These are phyloP conservation scores for Lodderomyces theae DNA, from an alignment of 1,139 yeast species.

Conservation along the genomic window DNA sequence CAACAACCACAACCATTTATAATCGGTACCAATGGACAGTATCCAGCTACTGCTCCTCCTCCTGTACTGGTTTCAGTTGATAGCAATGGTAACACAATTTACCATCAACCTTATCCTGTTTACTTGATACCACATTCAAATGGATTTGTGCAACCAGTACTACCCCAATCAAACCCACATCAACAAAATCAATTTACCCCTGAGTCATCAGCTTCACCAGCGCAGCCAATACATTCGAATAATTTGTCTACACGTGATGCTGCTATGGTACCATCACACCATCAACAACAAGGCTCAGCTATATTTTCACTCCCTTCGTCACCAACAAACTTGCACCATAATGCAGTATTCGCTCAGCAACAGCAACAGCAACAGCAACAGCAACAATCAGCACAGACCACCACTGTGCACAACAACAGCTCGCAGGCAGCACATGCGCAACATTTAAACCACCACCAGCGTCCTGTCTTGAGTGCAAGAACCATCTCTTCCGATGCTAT, in stretches of 20 bases:
- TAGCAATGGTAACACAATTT: conserved; percentile 34
- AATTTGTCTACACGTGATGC: neutral
- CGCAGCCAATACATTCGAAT: conserved; percentile 8
- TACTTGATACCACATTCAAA: conserved; percentile 30
- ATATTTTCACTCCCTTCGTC: conserved; percentile 27
- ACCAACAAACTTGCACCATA: conserved; percentile 20
- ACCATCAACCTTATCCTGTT: conserved; percentile 36
- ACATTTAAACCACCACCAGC: neutral
- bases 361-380: too few relatives aligned
- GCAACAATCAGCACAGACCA: neutral
- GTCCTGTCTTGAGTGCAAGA: conserved; percentile 10
- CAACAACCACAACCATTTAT: conserved; percentile 5
- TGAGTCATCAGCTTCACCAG: conserved; percentile 6
- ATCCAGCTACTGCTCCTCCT: conserved; percentile 12
- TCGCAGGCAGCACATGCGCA: neutral
- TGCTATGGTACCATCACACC: conserved; percentile 11
- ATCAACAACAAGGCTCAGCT: conserved; percentile 24
- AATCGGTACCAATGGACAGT: neutral
- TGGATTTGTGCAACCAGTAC: conserved; percentile 14
- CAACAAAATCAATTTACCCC: neutral
- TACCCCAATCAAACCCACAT: conserved; percentile 4
- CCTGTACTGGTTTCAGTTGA: conserved; percentile 34
- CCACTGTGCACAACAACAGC: neutral
- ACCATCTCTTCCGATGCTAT: conserved; percentile 14
- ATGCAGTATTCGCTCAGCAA: neutral